Conservation (phyloP, 139 green algal genomes). For the Coelastrella sp. region DNA sequence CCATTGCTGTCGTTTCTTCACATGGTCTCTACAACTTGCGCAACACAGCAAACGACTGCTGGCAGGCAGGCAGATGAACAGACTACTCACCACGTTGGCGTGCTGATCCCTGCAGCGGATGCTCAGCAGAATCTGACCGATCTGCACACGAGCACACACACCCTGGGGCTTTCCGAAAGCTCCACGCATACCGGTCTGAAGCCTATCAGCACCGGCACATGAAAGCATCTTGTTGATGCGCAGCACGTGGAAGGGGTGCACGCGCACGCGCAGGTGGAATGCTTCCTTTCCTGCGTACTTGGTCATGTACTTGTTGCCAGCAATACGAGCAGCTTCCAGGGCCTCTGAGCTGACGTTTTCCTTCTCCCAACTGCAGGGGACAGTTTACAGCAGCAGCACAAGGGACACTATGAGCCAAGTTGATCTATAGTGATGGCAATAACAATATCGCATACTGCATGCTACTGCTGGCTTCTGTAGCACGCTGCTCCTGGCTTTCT, state of each 20-base stretch:
- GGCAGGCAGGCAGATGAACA: neutral
- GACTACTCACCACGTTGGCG: constrained; percentile 53
- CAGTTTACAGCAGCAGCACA: neutral
- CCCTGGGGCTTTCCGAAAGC: constrained; percentile 98
- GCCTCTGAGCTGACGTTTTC: constrained; percentile 88
- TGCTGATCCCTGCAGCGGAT: constrained; percentile 96
- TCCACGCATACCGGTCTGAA: constrained; percentile 99
- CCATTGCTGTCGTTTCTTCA: too few species aligned
- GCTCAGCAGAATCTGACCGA: constrained; percentile 98
- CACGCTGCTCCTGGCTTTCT: neutral
- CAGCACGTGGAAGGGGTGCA: constrained; percentile 99
- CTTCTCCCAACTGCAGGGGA: constrained; percentile 83
- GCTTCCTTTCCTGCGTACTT: constrained; percentile 97
- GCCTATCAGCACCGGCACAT: constrained; percentile 97
- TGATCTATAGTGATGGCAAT: too few species aligned
- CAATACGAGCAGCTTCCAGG: constrained; percentile 97
- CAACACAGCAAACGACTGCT: too few species aligned
- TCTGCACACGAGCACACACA: constrained; percentile 91
- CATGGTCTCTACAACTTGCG: too few species aligned
- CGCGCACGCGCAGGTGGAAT: constrained; percentile 98
- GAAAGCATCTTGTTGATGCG: constrained; percentile 99
- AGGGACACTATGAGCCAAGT: neutral
- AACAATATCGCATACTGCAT: too few species aligned
- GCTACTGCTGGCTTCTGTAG: too few species aligned
- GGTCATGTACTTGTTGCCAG: constrained; percentile 99